Base-by-base conservation (phyloP, 1,139 yeast species). In the Zygoascus sp. region DNA sequence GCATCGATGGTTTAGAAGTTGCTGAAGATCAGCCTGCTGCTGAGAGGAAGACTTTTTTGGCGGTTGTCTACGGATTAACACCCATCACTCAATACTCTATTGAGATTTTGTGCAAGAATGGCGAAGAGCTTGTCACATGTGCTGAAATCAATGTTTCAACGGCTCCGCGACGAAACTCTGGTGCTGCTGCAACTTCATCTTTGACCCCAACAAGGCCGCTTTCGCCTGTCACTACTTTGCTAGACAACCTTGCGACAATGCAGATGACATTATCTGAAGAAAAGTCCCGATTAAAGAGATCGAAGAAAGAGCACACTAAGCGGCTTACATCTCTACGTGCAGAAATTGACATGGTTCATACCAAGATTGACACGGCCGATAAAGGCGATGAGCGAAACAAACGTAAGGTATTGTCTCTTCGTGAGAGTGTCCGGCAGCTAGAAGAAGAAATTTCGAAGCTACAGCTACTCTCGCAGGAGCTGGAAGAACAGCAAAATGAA, bases 171-270 rank as follows among this genome's bases (percentile, higher is more conserved):
- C 39, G 36, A 39, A 49, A 19, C 32, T 40, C 32, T 47, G 46
- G 37, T 37, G 53, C 10, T 40, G 35, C 20, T 39, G 54, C 2
- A 45, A 49, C 41, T 48, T 52, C 32, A 42, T 47, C 15, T 48
- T 50, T 16, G 44, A 55, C 50, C 13, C 42, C 63, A 2, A 53
- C 63, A 7, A 55, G 69, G 11, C 65, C 68, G 1, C 55, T 63
- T 5, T 64, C 68, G 4, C 70, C 69, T 2, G 66, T 65, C 6
- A 62, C 66, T 2, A 66, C 70, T 3, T 54, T 65, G 28, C 54
- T 61, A 32, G 71, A 68, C 41, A 63, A 70, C 1, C 55, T 67
- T 17, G 62, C 66, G 10, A 60, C 67, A 4, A 60, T 68, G 2
- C 61, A 61, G 37, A 59, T 56, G 50, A 57, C 60, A 13, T 56